Evolutionary conservation across 164 flowering plant genomes (phyloP).

Genomic region (Aristolochia contorta): DNA sequence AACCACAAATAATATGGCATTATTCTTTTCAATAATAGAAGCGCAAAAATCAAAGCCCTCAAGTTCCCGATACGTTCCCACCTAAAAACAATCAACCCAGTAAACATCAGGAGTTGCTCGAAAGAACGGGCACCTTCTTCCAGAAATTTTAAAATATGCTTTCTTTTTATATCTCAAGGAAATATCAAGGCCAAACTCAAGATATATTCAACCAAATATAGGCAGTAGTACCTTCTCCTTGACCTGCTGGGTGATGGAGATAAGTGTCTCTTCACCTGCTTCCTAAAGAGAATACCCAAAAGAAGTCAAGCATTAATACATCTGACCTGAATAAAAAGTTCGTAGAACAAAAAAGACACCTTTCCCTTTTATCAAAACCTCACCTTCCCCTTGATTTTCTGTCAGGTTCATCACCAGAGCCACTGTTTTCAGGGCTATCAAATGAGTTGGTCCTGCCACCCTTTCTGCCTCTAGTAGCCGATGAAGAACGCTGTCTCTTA

Average conservation of each 20-base stretch:
- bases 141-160: too few species aligned
- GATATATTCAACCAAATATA: too few species aligned
- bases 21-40: too few species aligned
- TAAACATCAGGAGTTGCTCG: too few species aligned
- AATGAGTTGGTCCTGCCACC: constrained; percentile 35
- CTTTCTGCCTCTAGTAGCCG: constrained; percentile 45
- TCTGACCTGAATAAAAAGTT: constrained; percentile 11
- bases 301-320: background rate
- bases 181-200: too few species aligned
- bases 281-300: constrained; percentile 30
- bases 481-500: constrained; percentile 59
- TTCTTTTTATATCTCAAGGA: too few species aligned
- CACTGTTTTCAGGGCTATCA: constrained; percentile 24
- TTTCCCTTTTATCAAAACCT: background rate
- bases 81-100: too few species aligned
- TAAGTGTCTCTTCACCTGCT: constrained; percentile 35
- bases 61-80: too few species aligned
- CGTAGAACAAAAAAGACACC: background rate
- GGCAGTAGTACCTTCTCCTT: constrained; percentile 47
- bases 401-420: constrained; percentile 51
- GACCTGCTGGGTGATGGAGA: constrained; percentile 66
- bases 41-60: too few species aligned
- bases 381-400: constrained; percentile 64
- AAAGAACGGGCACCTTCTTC: too few species aligned
- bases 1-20: too few species aligned